These are phyloP conservation scores for Phytopythium ostracodes DNA, from an alignment of 352 stramenopile species.

Conservation along the genomic window DNA sequence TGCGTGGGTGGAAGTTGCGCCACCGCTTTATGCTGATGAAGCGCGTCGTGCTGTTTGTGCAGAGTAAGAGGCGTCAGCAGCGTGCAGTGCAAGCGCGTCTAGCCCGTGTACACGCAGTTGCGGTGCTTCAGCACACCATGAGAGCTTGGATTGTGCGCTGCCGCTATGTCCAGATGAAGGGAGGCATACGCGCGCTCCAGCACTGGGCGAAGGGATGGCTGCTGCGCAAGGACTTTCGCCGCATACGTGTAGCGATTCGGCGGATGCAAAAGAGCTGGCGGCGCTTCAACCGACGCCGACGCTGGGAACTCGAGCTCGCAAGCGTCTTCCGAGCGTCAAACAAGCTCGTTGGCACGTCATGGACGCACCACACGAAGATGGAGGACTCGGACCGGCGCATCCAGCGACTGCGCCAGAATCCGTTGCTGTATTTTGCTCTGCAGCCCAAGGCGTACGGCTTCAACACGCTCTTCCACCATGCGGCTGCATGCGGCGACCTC, in stretches of 20 bases:
- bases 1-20: slow-evolving; percentile 40
- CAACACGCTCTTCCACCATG: slow-evolving; percentile 74
- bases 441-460: slow-evolving; percentile 47
- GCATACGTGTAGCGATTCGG: slow-evolving; percentile 17
- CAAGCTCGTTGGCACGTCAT: slow-evolving; percentile 16
- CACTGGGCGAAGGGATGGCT: slow-evolving; percentile 54
- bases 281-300: slow-evolving; percentile 24
- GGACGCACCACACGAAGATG: slow-evolving; percentile 55
- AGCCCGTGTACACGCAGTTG: slow-evolving; percentile 26
- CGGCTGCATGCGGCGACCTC: slow-evolving; percentile 58
- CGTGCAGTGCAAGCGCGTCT: slow-evolving; percentile 17
- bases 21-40: slow-evolving; percentile 25
- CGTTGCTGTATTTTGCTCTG: slow-evolving; percentile 46
- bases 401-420: slow-evolving; percentile 37
- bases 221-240: slow-evolving; percentile 37
- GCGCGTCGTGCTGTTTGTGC: slow-evolving; percentile 27
- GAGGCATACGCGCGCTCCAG: slow-evolving; percentile 32
- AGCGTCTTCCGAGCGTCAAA: slow-evolving; percentile 35
- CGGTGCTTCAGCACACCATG: slow-evolving; percentile 44
- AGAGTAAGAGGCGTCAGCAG: slow-evolving; percentile 42
- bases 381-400: slow-evolving; percentile 69
- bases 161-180: slow-evolving; percentile 31
- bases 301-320: slow-evolving; percentile 43
- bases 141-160: slow-evolving; percentile 42
- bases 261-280: slow-evolving; percentile 45